phyloP scores from a whole-genome alignment of 148 eudicot genomes.

The Spergularia bocconei region DNA sequence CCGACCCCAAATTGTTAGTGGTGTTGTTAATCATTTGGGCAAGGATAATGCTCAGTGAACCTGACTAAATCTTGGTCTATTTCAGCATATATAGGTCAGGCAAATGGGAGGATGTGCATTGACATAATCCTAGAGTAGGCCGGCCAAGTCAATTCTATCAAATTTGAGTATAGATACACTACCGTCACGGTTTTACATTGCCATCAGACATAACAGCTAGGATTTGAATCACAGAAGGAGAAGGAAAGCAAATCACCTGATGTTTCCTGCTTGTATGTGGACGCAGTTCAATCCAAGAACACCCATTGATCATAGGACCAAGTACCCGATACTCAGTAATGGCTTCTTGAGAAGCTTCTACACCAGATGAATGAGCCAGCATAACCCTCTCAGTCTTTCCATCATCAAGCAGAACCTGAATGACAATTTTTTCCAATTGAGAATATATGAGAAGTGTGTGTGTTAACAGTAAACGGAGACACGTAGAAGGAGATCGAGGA shows the following conservation, averaged over 20 bases:
- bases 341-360: slow-evolving; percentile 86
- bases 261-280: slow-evolving; percentile 84
- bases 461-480: neutral
- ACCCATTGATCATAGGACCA: slow-evolving; percentile 93
- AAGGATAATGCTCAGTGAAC: no score
- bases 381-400: slow-evolving; percentile 90
- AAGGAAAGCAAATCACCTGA: slow-evolving; percentile 47
- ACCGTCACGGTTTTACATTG: neutral
- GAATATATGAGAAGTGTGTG: neutral
- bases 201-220: neutral
- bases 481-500: slow-evolving; percentile 1
- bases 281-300: slow-evolving; percentile 85
- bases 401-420: slow-evolving; percentile 77
- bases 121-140: no score
- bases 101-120: no score
- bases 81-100: no score
- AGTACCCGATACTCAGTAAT: slow-evolving; percentile 85
- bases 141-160: no score
- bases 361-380: slow-evolving; percentile 58
- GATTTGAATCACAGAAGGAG: neutral
- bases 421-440: neutral
- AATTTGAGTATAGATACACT: neutral
- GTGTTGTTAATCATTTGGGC: no score
- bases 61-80: no score
- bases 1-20: no score